These are phyloP conservation scores for Aspergillus persii DNA, from an alignment of 2,329 filamentous ascomycete species.

Conservation along the genomic window DNA sequence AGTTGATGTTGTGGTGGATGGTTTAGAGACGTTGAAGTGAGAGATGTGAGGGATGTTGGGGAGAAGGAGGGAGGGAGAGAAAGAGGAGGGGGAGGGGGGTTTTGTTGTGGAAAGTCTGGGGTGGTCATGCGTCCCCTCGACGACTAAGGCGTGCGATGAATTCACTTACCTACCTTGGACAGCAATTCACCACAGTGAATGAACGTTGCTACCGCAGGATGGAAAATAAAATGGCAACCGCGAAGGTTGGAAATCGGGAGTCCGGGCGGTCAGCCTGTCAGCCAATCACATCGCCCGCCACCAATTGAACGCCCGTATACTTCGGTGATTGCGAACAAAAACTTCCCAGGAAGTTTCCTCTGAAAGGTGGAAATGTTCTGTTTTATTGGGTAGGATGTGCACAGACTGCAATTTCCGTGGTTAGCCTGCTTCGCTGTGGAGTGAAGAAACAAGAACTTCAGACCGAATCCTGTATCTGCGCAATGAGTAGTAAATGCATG, in stretches of 20 bases:
- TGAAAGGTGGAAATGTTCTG: too few species aligned
- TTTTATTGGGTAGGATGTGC: background rate
- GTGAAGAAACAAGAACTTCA: background rate
- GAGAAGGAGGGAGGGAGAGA: conserved; percentile 6
- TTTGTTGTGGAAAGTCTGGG: conserved; percentile 1
- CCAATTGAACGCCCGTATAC: background rate
- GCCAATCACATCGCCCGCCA: conserved; percentile 1
- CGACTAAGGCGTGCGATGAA: background rate
- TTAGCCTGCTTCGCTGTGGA: background rate
- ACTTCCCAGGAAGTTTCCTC: too few species aligned
- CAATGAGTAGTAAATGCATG: background rate
- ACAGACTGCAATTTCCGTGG: background rate
- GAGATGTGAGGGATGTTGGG: conserved; percentile 5
- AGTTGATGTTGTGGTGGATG: background rate
- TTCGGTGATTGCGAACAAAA: too few species aligned
- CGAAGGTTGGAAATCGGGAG: conserved; percentile 16
- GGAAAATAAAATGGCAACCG: too few species aligned
- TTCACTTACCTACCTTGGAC: conserved; percentile 14
- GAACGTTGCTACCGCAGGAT: too few species aligned
- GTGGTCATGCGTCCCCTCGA: conserved; percentile 4
- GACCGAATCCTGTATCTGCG: background rate
- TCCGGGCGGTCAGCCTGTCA: conserved; percentile 10
- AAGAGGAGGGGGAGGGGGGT: conserved; percentile 3
- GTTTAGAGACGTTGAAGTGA: conserved; percentile 2
- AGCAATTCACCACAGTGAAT: background rate